Conservation (phyloP, 768 basidiomycete species). For the Collybiopsis luxurians region DNA sequence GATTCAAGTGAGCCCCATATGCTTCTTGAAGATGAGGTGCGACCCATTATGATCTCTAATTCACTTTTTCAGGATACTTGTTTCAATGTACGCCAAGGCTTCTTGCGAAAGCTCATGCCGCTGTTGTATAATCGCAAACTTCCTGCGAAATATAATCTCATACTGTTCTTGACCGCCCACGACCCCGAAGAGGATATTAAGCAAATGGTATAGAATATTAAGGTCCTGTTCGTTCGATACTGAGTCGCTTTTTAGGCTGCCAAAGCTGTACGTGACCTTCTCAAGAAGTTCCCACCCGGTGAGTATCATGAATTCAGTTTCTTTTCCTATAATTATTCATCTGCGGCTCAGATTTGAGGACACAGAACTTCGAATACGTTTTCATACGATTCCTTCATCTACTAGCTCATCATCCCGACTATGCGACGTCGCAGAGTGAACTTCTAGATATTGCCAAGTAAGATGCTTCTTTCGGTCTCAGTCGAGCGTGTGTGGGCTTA, state of each 20-base stretch:
- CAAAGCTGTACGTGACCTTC: constrained; percentile 51
- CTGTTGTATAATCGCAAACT: constrained; percentile 66
- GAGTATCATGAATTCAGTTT: neutral
- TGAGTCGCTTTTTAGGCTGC: constrained; percentile 54
- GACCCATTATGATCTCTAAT: neutral
- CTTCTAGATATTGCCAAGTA: constrained; percentile 81
- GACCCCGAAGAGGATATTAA: constrained; percentile 88
- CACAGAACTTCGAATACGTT: constrained; percentile 74
- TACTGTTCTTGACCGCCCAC: constrained; percentile 86
- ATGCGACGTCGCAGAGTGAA: constrained; percentile 62
- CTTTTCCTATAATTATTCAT: too few species aligned
- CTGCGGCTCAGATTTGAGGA: constrained; percentile 39
- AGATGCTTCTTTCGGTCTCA: constrained; percentile 24
- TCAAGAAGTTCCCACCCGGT: constrained; percentile 48
- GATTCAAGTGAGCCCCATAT: constrained; percentile 57
- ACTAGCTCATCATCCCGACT: constrained; percentile 95
- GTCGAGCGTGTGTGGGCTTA: too few species aligned
- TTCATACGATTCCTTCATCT: constrained; percentile 86
- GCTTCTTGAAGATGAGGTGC: neutral
- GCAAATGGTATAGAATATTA: constrained; percentile 54
- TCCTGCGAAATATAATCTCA: constrained; percentile 70
- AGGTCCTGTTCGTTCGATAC: too few species aligned
- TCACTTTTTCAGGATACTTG: constrained; percentile 75
- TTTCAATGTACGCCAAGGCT: constrained; percentile 78
- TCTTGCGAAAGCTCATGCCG: constrained; percentile 71